Base-by-base conservation (phyloP, 208 protist species). In the Leishmania amazonensis region DNA sequence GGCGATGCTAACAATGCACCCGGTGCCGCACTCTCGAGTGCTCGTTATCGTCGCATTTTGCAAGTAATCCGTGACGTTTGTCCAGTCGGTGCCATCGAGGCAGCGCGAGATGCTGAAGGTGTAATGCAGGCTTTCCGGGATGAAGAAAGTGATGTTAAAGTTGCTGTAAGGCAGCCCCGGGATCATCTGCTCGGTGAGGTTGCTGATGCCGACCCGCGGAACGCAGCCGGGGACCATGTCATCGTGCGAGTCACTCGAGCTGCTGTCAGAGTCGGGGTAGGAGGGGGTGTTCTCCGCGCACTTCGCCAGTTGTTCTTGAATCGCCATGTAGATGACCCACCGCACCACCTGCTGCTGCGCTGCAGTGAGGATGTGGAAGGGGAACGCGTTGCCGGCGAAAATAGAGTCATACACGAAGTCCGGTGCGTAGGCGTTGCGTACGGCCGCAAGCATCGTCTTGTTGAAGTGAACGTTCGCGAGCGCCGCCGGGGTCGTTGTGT, bases 1-100 rank as follows among this genome's bases (percentile, higher is more conserved):
- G 42, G 93, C 93, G 47, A 96, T 79, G 45, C 83, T 90, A 35
- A 96, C 90, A 60, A 96, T 93, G 83, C 93, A 96, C 51, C 90
- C 91, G 5, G 89, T 93, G 38, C 76, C 83, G 68, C 93, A 96
- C 81, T 78, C 83, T 38, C 60, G 19, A 13, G n/a, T 64, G 17
- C 75, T 76, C 49, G 62, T 62, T 21, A 1, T 31, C 11, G 78
- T 42, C 8, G 53, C 76, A 13, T 45, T 68, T 64, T 87, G 85
- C 54, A 90, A 64, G 40, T 82, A 83, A 54, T 87, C 42, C 17
- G 80, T 19, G 24, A 93, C 68, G 24, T 76, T 7, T 0, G 17
- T 71, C 89, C 90, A 93, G 85, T 91, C 82, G 3, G 76, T 90
- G 42, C n/a, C 68, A 38, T 87, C 67, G 15, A 96, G 80, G 75